Conservation (phyloP, 2,329 filamentous ascomycete genomes). For the Coniella lustricola region DNA sequence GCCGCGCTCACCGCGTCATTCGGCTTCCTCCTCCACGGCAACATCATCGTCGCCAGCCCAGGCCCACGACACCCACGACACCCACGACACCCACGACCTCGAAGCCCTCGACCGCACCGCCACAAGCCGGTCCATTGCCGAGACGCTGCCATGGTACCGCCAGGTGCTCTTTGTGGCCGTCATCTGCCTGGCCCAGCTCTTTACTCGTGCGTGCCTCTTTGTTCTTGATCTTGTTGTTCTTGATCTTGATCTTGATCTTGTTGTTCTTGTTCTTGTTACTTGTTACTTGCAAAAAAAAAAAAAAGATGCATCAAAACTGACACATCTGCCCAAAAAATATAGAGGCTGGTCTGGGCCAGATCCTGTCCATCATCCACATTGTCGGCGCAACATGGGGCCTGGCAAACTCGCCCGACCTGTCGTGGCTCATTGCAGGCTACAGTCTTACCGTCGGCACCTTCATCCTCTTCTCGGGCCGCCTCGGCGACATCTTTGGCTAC, state of each 20-base stretch:
- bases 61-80: too few relatives aligned
- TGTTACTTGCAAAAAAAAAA: too few relatives aligned
- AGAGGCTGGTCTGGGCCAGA: constrained; percentile 13
- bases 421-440: constrained; percentile 40
- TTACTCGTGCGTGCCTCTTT: constrained; percentile 5
- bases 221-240: not conserved
- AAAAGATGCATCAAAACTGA: not conserved
- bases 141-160: constrained; percentile 13
- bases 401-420: constrained; percentile 28
- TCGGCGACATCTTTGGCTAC: constrained; percentile 41
- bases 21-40: too few relatives aligned
- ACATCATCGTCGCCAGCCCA: too few relatives aligned
- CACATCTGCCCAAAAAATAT: not conserved
- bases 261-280: too few relatives aligned
- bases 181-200: constrained; percentile 12
- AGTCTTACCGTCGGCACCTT: constrained; percentile 37
- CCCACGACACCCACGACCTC: constrained; percentile 1
- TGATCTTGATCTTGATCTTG: too few relatives aligned
- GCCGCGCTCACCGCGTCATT: too few relatives aligned
- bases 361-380: constrained; percentile 29
- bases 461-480: constrained; percentile 37
- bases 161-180: constrained; percentile 13
- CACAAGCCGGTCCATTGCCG: constrained; percentile 7
- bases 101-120: constrained; percentile 5
- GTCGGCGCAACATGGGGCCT: constrained; percentile 37